Percentiles rank a stretch among this genome's conserved stretches.
These are phyloP conservation scores for Casaregolazyma suthepensis DNA, from an alignment of 1,139 yeast genomes.

Conservation along the genomic window DNA sequence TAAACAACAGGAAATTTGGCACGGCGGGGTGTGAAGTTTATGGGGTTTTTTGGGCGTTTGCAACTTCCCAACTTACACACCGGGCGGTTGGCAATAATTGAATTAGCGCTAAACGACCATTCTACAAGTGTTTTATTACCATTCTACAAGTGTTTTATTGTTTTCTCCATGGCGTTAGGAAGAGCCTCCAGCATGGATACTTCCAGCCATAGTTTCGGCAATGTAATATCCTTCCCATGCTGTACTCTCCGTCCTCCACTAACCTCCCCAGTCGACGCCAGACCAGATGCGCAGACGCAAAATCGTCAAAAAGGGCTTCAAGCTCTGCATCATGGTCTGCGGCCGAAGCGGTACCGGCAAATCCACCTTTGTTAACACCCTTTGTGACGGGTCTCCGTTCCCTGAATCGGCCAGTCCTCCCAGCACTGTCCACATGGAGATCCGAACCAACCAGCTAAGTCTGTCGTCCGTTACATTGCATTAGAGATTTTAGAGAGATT, in stretches of 20 bases:
- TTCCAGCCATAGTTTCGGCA: background rate
- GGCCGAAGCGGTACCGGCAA: slow-evolving; percentile 81
- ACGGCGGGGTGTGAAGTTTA: too few species aligned
- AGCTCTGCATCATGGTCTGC: slow-evolving; percentile 70
- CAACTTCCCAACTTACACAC: too few species aligned
- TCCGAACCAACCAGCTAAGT: slow-evolving; percentile 19
- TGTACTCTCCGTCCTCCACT: background rate
- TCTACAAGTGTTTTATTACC: background rate
- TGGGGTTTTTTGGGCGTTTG: background rate
- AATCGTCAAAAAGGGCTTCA: slow-evolving; percentile 79
- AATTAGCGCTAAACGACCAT: background rate
- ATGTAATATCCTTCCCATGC: background rate
- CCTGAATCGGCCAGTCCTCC: slow-evolving; percentile 12
- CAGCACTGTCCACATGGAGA: slow-evolving; percentile 20
- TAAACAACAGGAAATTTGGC: too few species aligned
- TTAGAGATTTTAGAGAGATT: background rate
- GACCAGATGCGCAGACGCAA: slow-evolving; percentile 51
- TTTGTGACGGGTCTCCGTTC: slow-evolving; percentile 59
- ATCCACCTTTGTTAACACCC: slow-evolving; percentile 72
- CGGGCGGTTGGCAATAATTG: too few species aligned
- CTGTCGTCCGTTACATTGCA: background rate
- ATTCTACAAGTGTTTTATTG: background rate
- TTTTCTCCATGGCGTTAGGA: background rate
- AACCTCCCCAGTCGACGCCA: slow-evolving; percentile 15
- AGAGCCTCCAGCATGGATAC: background rate